Percentiles rank a stretch among this genome's conserved stretches.
Conservation (phyloP, 2,329 filamentous ascomycete species). For the Trichoderma endophyticum region DNA sequence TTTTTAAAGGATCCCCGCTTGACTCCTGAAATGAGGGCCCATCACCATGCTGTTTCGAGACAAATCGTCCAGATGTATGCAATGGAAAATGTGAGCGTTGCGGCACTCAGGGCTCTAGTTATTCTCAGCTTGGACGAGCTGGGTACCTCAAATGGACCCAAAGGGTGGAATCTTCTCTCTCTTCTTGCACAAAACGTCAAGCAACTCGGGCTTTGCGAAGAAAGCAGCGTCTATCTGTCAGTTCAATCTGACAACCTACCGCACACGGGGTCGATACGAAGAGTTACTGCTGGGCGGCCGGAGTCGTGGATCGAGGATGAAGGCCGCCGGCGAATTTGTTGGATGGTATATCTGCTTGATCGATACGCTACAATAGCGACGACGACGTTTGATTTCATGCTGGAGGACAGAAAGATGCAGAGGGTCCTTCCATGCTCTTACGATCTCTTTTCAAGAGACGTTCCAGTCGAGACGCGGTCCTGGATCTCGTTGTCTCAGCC, state of each 20-base stretch:
- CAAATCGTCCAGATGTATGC: constrained; percentile 41
- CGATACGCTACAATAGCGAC: constrained; percentile 43
- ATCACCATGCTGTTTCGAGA: constrained; percentile 40
- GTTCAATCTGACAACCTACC: constrained; percentile 33
- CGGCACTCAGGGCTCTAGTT: constrained; percentile 39
- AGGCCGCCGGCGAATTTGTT: constrained; percentile 40
- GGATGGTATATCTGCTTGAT: constrained; percentile 46
- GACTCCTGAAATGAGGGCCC: constrained; percentile 36
- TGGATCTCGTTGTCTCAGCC: constrained; percentile 27
- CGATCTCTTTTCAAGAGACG: constrained; percentile 43
- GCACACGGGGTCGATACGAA: constrained; percentile 34
- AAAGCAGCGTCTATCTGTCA: constrained; percentile 38
- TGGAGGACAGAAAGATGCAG: constrained; percentile 39
- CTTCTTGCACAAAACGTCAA: constrained; percentile 38
- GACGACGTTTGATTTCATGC: constrained; percentile 40
- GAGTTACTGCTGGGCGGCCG: constrained; percentile 35
- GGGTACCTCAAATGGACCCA: constrained; percentile 42
- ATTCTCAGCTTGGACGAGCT: constrained; percentile 42
- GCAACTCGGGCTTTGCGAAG: constrained; percentile 40
- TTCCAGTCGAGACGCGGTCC: constrained; percentile 41
- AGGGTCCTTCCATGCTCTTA: constrained; percentile 43
- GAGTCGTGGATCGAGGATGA: constrained; percentile 46
- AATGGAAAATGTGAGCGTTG: constrained; percentile 40
- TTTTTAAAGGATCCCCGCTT: constrained; percentile 41
- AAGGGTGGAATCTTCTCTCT: constrained; percentile 41